Evolutionary conservation across 2,329 filamentous ascomycete species (phyloP), one percentile per base, ranked within the genome.

Genomic region (Ambrosiella cleistominuta): DNA sequence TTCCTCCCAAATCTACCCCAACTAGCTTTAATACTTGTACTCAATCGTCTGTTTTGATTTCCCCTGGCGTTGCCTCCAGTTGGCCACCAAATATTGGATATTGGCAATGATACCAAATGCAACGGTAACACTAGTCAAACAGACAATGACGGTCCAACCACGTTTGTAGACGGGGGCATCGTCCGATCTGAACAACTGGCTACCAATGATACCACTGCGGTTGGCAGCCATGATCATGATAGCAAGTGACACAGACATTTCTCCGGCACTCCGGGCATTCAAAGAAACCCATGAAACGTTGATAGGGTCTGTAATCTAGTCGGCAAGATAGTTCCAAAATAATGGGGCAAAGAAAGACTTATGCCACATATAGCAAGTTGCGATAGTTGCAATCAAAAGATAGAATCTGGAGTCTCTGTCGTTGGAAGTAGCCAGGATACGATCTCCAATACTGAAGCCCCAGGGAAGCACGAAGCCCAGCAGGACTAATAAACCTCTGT

Each of bases 201-300:
- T 64, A 13, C 66, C 67, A 13, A 67, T 63, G 12, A 68, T 65
- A 2, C 65, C 66, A 6, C 66, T 64, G 15, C 64, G 63, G 54
- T 69, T 68, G 36, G 65, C 66, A 1, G 66, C 63, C 66, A 69
- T 67, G 57, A 69, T 67, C 37, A 67, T 62, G 13, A 68, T 64
- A 42, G 66, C 66, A 65, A 69, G 66, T 8, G 64, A 67, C 42
- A 68, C 64, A 1, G 65, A 68, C 3, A 66, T 61, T 17, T 68
- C 66, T 13, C 65, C 66, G 1, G 66, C 64, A 3, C 62, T 63
- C 9, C 62, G 63, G 27, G 64, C 60, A 42, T 68, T 68, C 7
- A 67, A 62, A 1, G 66, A 62, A 50, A 68, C 61, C 67, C 66
- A 68, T 1, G 66, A 66, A 39, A 66, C 63, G 13, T 69, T 67